These are phyloP conservation scores for Kazachstania viticola DNA, from an alignment of 805 yeast species.

Conservation along the genomic window DNA sequence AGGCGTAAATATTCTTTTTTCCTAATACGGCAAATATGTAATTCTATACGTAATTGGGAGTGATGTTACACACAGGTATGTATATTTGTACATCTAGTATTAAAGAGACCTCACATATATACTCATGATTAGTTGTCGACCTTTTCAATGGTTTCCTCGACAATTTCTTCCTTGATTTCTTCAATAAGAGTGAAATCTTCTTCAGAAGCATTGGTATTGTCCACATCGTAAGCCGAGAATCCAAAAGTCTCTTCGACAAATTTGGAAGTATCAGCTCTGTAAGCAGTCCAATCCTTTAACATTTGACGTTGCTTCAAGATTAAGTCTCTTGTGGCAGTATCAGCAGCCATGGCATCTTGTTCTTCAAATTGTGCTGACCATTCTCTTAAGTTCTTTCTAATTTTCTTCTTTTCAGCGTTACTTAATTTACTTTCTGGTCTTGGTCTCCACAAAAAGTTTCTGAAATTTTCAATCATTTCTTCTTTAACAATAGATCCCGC, in stretches of 20 bases:
- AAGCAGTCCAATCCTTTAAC: constrained; percentile 75
- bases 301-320: constrained; percentile 73
- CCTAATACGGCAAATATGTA: neutral
- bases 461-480: constrained; percentile 71
- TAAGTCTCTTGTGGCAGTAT: constrained; percentile 80
- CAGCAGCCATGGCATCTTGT: constrained; percentile 90
- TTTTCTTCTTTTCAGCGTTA: constrained; percentile 75
- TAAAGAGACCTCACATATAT: no score
- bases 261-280: constrained; percentile 47
- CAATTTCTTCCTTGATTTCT: constrained; percentile 65
- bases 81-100: no score
- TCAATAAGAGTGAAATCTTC: constrained; percentile 53
- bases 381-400: constrained; percentile 79
- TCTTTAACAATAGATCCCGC: constrained; percentile 69
- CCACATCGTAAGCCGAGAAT: constrained; percentile 27
- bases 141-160: constrained; percentile 63
- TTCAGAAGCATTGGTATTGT: constrained; percentile 32
- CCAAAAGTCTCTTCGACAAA: constrained; percentile 29
- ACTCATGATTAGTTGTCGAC: constrained; percentile 35
- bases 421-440: constrained; percentile 74
- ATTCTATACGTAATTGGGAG: no score
- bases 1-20: no score
- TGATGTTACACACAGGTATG: no score
- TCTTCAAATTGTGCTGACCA: constrained; percentile 91
- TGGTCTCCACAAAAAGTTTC: constrained; percentile 93